Evolutionary conservation across 2,329 filamentous ascomycete genomes (phyloP), one percentile per base, ranked within the genome.

Genomic region (Pyrenochaeta sp.): DNA sequence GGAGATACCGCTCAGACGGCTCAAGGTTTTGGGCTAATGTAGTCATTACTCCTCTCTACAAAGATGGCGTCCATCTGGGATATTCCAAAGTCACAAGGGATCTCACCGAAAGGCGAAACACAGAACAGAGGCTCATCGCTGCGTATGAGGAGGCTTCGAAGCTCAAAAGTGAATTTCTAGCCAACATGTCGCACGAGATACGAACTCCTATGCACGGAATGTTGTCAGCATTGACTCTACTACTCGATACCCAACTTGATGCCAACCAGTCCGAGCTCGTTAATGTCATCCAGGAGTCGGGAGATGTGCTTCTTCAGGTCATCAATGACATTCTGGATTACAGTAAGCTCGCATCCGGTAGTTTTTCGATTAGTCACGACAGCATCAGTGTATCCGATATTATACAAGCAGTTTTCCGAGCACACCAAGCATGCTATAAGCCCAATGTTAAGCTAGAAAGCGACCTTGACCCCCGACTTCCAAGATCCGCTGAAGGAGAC

Each of bases 271-370:
- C 79, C 18, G 85, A 88, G 51, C 82, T 82, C 36, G 79, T 83
- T 1, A 76, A 78, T 35, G 83, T 87, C 40, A 84, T 88, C 49
- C 79, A 85, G 58, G 84, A 87, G 51, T 87, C 85, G 0, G 85
- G 83, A 1, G 79, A 82, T 17, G 77, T 87, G 2, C 75, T 88
- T 18, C 72, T 88, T 15, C 82, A 84, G 57, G 81, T 88, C 43
- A 87, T 88, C 67, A 87, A 88, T 63, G 84, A 87, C 55, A 86
- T 89, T 40, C 78, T 88, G n/a, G 86, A 89, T 71, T 88, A 86
- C 64, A 87, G 85, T 9, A 88, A 87, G 60, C 76, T 87, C 5
- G 81, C 83, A 0, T 84, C 84, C 0, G 84, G 84, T n/a, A 81
- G 78, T 31, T 85, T 88, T 54, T 83, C 83, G 2, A 78, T 88